Evolutionary conservation across 1,284 basidiomycete species (phyloP), one percentile per base, ranked within the genome.

Genomic region (Marasmius tenuissimus): DNA sequence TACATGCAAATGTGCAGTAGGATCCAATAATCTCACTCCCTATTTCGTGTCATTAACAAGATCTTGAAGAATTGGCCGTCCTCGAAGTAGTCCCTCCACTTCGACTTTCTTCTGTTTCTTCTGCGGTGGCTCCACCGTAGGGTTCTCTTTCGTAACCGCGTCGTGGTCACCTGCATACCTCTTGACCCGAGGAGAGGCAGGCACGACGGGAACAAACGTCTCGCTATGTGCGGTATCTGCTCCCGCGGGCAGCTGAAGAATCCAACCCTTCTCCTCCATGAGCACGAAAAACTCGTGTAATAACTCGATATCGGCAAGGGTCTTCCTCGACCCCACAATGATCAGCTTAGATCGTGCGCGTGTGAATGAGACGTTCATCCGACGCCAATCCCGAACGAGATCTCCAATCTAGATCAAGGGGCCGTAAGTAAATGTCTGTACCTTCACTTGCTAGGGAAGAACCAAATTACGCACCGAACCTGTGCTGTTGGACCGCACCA

Each of bases 361-460:
- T 0, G 97, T 99, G 71, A 99, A 93, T 3, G 94, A 93, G 38
- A 99, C 97, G 71, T 99, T 99, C 81, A 98, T 91, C 39, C 97
- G 79, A 50, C 97, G 82, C 92, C 95, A 97, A 72, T 98, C 97
- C 67, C 92, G 94, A 12, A 99, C 80, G 10, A 99, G 84, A 61
- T 98, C 95, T 2, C 97, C 96, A 39, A 95, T 81, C 90, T 95
- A 69, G 50, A 27, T 2, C 55, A 64, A 57, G 54, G 57, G 12
- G 52, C 57, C 59, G 53, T 50, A 27, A 51, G 65, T 62, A 50
- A 63, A 40, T 47, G n/a, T 52, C 35, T 18, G 12, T 38, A 58
- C 16, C 2, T 45, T 9, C 18, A 6, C 50, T 35, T 39, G n/a
- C 48, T 40, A 20, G 38, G 40, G 61, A 59, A 37, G 3, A 34